Evolutionary conservation across 1,284 basidiomycete species (phyloP), one percentile per base, ranked within the genome.

Genomic region (Sporisorium sorghi): DNA sequence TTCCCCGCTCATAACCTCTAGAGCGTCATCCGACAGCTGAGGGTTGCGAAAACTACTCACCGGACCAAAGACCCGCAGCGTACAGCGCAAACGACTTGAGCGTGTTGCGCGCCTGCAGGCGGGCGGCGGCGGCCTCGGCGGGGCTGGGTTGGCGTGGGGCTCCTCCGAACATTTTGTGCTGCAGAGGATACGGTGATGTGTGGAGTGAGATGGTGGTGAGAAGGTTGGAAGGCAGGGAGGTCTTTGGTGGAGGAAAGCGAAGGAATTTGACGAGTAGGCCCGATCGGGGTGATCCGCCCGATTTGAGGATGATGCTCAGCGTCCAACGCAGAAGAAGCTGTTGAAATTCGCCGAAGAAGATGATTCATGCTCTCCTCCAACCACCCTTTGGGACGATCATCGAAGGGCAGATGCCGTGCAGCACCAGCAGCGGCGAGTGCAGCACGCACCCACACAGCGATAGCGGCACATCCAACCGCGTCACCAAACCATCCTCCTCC

Each of bases 81-180:
- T 67, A 71, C 28, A 64, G 28, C 5, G 58, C 68, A 40, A 70
- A 66, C 24, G 56, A 49, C 15, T 40, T 50, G 43, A 75, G 48
- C 17, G 73, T 75, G 42, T 53, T 50, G 14, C 73, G 42, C 3
- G 67, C 64, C 40, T 66, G 62, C 15, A 71, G 19, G 12, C 63
- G 63, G 9, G 68, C 73, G 4, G 54, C 59, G 24, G 73, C 73
- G 9, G 63, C 48, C 43, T 75, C 73, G 17, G 47, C 44, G 14
- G 73, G 44, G 15, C 43, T 49, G 5, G 68, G 73, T 59, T 69
- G 58, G n/a, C 53, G 40, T 30, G 72, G 72, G 7, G 63, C 64
- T 40, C 73, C 73, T 57, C 73, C 73, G 53, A 75, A 75, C 73
- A 75, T 75, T 21, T 66, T 49, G 23, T 30, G n/a, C 11, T 4